A percentile compares a stretch with the other conserved stretches of the same genome.
Conservation (phyloP, 78 protist species). For the Dictyostelium intermedium region DNA sequence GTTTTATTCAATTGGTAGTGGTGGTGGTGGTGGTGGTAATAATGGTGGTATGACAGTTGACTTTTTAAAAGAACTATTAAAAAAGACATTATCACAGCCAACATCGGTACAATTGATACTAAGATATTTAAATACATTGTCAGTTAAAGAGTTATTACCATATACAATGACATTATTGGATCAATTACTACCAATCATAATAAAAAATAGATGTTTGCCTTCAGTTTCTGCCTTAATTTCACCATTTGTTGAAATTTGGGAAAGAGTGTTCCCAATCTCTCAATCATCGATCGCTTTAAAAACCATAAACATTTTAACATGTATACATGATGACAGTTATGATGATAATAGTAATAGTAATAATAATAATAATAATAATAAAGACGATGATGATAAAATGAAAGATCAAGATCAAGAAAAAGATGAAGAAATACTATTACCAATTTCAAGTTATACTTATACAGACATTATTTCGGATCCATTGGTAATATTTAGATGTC, state of each 20-base stretch:
- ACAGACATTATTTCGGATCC: slow-evolving; percentile 60
- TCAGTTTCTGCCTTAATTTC: slow-evolving; percentile 19
- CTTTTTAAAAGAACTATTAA: not conserved
- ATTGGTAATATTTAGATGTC: slow-evolving; percentile 28
- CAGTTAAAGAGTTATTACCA: not conserved
- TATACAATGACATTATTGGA: not conserved
- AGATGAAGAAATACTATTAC: not conserved
- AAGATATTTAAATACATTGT: slow-evolving; percentile 12
- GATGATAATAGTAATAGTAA: not conserved
- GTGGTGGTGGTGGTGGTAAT: not conserved
- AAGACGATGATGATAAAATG: not conserved
- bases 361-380: no score
- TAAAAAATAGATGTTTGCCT: slow-evolving; percentile 3
- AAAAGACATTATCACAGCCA: slow-evolving; percentile 2
- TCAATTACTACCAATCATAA: slow-evolving; percentile 14
- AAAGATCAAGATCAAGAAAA: no score
- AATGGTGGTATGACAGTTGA: not conserved
- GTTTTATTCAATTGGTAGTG: not conserved
- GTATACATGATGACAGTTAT: not conserved
- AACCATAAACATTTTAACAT: slow-evolving; percentile 44
- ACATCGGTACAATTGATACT: slow-evolving; percentile 37
- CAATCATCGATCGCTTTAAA: slow-evolving; percentile 42
- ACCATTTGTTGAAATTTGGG: slow-evolving; percentile 36
- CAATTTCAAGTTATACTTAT: slow-evolving; percentile 4
- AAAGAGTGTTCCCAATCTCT: slow-evolving; percentile 11